These are phyloP conservation scores for Medicago lupulina DNA, from an alignment of 306 rosid species.

Conservation along the genomic window DNA sequence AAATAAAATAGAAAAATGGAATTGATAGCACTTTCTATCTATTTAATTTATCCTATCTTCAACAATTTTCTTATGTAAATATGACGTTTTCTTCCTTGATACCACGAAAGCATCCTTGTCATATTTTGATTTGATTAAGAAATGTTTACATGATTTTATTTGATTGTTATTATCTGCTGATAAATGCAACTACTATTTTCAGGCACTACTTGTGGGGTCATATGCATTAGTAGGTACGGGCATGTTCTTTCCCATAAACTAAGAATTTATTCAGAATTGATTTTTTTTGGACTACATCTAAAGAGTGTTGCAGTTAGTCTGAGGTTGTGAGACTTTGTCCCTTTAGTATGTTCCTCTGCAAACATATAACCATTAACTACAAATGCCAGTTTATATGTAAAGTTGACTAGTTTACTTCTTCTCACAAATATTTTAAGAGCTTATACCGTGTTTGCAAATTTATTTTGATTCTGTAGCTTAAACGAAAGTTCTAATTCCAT, in stretches of 20 bases:
- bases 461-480: slow-evolving; percentile 31
- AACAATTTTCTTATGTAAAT: slow-evolving; percentile 30
- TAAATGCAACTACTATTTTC: slow-evolving; percentile 48
- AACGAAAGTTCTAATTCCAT: slow-evolving; percentile 3
- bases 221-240: slow-evolving; percentile 75
- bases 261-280: slow-evolving; percentile 8
- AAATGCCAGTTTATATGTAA: slow-evolving; percentile 9
- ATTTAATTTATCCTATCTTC: slow-evolving; percentile 27
- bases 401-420: slow-evolving; percentile 30
- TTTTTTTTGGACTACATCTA: slow-evolving; percentile 2
- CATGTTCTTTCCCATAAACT: slow-evolving; percentile 38
- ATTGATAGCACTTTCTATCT: slow-evolving; percentile 17
- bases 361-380: background rate
- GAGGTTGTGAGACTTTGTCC: background rate
- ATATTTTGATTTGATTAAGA: slow-evolving; percentile 35
- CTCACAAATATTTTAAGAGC: slow-evolving; percentile 3
- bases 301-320: slow-evolving; percentile 3
- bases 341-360: slow-evolving; percentile 27
- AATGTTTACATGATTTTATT: slow-evolving; percentile 30
- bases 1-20: background rate
- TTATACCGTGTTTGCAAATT: slow-evolving; percentile 29
- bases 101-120: slow-evolving; percentile 1
- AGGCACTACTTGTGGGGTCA: slow-evolving; percentile 67
- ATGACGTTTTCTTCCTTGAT: slow-evolving; percentile 28
- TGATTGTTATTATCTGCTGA: slow-evolving; percentile 41